Conservation (phyloP, 495 filamentous ascomycete species). For the Penicillium canariense region DNA sequence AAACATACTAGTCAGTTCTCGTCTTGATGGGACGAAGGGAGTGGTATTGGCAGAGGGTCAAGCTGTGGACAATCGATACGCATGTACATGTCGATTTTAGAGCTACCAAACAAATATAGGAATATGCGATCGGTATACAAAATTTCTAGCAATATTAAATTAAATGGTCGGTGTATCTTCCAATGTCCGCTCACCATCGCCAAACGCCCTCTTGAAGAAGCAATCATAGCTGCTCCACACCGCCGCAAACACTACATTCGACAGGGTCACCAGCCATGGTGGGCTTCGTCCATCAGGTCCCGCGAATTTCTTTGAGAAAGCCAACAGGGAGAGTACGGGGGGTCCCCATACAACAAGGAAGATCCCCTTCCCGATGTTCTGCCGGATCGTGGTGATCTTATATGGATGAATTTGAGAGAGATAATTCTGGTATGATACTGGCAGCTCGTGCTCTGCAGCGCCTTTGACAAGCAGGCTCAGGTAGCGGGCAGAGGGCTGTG, state of each 20-base stretch:
- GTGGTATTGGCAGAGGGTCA: no score
- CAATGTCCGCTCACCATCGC: conserved; percentile 82
- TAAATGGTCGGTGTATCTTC: conserved; percentile 26
- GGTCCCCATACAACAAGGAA: conserved; percentile 64
- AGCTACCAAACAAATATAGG: background rate
- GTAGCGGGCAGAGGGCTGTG: conserved; percentile 82
- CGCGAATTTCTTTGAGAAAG: conserved; percentile 45
- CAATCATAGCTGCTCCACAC: conserved; percentile 78
- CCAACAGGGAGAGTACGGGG: conserved; percentile 48
- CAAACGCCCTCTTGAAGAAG: conserved; percentile 65
- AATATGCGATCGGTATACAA: background rate
- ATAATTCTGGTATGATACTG: conserved; percentile 68
- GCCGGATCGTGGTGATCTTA: conserved; percentile 60
- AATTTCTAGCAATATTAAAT: background rate
- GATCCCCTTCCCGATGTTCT: conserved; percentile 61
- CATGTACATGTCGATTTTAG: background rate
- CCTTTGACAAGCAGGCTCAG: conserved; percentile 73
- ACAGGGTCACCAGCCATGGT: conserved; percentile 56
- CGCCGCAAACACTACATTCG: conserved; percentile 45
- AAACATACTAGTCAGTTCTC: no score
- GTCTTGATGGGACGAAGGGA: no score
- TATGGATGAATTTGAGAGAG: conserved; percentile 66
- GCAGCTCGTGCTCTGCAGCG: conserved; percentile 73
- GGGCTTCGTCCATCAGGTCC: conserved; percentile 66
- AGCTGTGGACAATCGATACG: no score